Percentiles rank a stretch among this genome's conserved stretches.
phyloP scores from a whole-genome alignment of 2,329 filamentous ascomycete genomes.

The Claviceps lovelessii region DNA sequence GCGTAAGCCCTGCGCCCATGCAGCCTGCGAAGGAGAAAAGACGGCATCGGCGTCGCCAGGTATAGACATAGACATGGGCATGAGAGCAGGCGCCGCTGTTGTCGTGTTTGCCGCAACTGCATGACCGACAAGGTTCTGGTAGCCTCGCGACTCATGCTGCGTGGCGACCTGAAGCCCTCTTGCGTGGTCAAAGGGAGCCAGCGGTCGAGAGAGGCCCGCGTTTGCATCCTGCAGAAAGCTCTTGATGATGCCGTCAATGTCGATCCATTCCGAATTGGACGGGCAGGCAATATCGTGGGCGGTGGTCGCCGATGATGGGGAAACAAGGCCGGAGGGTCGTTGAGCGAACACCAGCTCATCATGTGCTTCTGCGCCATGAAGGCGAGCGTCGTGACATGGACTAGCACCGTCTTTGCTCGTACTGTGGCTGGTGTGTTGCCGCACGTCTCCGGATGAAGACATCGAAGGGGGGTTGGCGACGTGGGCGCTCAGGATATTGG shows the following conservation, averaged over 20 bases:
- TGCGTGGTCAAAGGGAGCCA: background rate
- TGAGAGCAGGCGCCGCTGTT: too few species aligned
- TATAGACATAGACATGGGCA: too few species aligned
- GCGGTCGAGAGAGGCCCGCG: background rate
- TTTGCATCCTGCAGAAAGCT: constrained; percentile 17
- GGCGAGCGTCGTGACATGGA: background rate
- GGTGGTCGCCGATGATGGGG: too few species aligned
- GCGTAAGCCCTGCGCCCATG: background rate
- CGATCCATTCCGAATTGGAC: constrained; percentile 13
- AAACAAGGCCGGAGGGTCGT: too few species aligned
- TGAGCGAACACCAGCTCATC: too few species aligned
- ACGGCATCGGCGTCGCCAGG: too few species aligned
- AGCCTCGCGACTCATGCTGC: background rate
- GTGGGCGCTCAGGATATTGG: constrained; percentile 2
- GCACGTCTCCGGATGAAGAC: background rate
- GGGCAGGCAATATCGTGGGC: too few species aligned
- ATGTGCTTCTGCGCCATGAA: background rate
- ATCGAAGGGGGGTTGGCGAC: background rate
- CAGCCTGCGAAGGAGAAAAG: too few species aligned
- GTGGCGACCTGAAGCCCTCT: background rate
- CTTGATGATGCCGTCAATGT: constrained; percentile 24
- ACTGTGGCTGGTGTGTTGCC: background rate
- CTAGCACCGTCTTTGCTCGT: background rate
- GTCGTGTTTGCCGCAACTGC: too few species aligned
- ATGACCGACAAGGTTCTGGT: background rate